Percentiles rank a stretch among this genome's conserved stretches.
Conservation (phyloP, 2,329 filamentous ascomycete genomes). For the Neurospora crassa region DNA sequence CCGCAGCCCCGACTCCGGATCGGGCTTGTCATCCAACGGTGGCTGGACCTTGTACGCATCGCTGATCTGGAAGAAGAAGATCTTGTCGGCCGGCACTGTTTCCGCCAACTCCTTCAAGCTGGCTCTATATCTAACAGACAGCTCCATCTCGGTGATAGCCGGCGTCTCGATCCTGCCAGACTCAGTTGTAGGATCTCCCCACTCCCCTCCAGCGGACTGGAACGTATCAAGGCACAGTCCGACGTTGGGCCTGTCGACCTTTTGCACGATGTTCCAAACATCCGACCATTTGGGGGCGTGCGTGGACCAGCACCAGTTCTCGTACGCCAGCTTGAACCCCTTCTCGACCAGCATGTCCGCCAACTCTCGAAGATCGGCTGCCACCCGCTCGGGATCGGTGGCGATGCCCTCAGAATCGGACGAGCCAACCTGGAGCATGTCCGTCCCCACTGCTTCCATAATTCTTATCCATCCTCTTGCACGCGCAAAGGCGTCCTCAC, state of each 20-base stretch:
- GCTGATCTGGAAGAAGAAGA: constrained; percentile 65
- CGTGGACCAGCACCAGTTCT: constrained; percentile 78
- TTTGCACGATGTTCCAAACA: constrained; percentile 58
- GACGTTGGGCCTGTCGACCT: constrained; percentile 54
- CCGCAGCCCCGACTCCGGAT: constrained; percentile 40
- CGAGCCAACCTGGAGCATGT: constrained; percentile 59
- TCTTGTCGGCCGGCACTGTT: constrained; percentile 57
- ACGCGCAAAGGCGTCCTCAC: constrained; percentile 52
- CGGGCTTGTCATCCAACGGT: constrained; percentile 40
- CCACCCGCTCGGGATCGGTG: constrained; percentile 38
- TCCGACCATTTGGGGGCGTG: constrained; percentile 58
- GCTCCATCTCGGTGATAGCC: constrained; percentile 26
- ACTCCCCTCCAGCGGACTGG: constrained; percentile 64
- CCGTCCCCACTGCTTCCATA: constrained; percentile 60
- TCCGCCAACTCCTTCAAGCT: constrained; percentile 47
- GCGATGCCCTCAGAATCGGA: constrained; percentile 53
- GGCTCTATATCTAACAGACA: constrained; percentile 39
- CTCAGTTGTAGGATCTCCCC: constrained; percentile 57
- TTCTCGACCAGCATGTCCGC: constrained; percentile 50
- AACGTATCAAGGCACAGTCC: constrained; percentile 73
- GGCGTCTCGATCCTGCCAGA: constrained; percentile 47
- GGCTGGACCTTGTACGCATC: constrained; percentile 58
- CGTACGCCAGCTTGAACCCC: constrained; percentile 58
- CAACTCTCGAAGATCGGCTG: constrained; percentile 52
- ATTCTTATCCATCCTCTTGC: constrained; percentile 60